These are phyloP conservation scores for Metschnikowia colocasiae DNA, from an alignment of 805 yeast genomes.

Conservation along the genomic window DNA sequence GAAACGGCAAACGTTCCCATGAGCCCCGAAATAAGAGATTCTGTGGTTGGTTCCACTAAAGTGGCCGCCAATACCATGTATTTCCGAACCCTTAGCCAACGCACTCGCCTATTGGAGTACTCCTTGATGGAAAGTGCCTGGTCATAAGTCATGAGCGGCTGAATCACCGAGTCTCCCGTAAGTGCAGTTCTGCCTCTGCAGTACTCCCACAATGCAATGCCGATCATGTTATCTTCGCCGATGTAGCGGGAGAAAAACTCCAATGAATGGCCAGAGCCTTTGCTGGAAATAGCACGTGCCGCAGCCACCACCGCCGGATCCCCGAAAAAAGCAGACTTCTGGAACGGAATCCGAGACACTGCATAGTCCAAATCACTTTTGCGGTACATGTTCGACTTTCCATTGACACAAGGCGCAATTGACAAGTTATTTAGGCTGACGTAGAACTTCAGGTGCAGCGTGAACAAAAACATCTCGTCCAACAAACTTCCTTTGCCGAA, in stretches of 20 bases:
- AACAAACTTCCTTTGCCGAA: constrained; percentile 27
- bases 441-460: constrained; percentile 84
- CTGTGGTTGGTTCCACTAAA: constrained; percentile 82
- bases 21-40: constrained; percentile 61
- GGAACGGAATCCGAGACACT: constrained; percentile 39
- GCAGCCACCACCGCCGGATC: constrained; percentile 28
- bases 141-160: constrained; percentile 52
- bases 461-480: constrained; percentile 80
- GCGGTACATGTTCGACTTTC: constrained; percentile 78
- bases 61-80: constrained; percentile 88
- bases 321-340: constrained; percentile 28
- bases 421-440: constrained; percentile 69
- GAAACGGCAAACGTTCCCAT: constrained; percentile 62
- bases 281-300: constrained; percentile 25
- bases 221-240: constrained; percentile 93
- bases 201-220: constrained; percentile 73
- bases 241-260: constrained; percentile 73
- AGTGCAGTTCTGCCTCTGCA: constrained; percentile 68
- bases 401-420: constrained; percentile 87
- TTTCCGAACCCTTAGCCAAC: constrained; percentile 85
- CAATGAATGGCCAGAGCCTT: constrained; percentile 50
- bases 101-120: constrained; percentile 62
- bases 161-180: constrained; percentile 75
- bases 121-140: constrained; percentile 40
- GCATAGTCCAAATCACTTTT: constrained; percentile 60